Base-by-base conservation (phyloP, 78 protist species). In the Tieghemostelium lacteum region DNA sequence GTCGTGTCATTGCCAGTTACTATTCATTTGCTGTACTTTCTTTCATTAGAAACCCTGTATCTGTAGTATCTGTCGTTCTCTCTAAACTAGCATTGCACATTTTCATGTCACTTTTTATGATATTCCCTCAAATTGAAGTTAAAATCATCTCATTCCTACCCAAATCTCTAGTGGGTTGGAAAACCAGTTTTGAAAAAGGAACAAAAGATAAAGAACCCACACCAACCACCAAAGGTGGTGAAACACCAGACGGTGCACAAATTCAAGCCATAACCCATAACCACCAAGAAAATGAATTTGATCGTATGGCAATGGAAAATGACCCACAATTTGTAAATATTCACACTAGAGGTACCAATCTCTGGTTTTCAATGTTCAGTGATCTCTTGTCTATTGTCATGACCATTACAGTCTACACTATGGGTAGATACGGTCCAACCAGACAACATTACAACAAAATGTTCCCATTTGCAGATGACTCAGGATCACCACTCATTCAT, bases 381-480 rank as follows among this genome's bases (percentile, higher is more conserved):
- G 89, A 80, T 58, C 31, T 66, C 24, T 14, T 80, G 0, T 73
- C 89, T 0, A 58, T 80, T 22, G 24, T 80, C 20, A 80, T 80
- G 89, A 26, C 73, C 10, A 0, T 58, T 8, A 65, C 89, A 12
- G 74, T 80, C 45, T 80, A 80, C 42, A 80, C 77, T 0, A 66
- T 80, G 77, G 89, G 89, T 40, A 55, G 77, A 29, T 80, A 63
- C 52, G 89, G 89, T 29, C 89, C 89, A 50, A 80, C 89, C 24
- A 54, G 19, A 14, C 19, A 37, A 8, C 89, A 80, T 42, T 80
- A 80, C 39, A 80, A 66, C 34, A 4, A n/a, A 20, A 80, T 80
- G 89, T 80, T 80, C 29, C 89, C 89, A 50, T 80, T 80, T 29
- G 40, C 24, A 7, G 31, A 24, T 26, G 37, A 31, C 36, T 45